Evolutionary conservation across 768 basidiomycete genomes (phyloP), one percentile per base, ranked within the genome.

Genomic region (Leccinum disarticulatum): DNA sequence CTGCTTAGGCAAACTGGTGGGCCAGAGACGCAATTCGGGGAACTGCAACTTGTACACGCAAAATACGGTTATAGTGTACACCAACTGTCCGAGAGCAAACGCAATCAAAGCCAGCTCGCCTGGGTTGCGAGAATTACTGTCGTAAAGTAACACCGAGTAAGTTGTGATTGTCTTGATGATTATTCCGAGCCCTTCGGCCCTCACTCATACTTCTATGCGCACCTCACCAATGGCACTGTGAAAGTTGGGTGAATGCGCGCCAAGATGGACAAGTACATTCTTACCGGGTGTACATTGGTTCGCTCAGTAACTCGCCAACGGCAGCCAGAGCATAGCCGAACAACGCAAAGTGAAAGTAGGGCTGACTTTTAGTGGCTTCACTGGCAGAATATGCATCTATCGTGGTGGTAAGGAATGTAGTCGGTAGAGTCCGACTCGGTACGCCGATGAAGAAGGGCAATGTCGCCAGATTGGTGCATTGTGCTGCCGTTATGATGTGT

Each of bases 181-280:
- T 8, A 97, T 87, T 19, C 88, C 95, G 2, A 83, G 74, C 3
- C 93, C 97, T 76, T 99, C 96, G 3, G 94, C 92, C 48, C 83
- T 82, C 0, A 98, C 89, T 33, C 97, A 82, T 9, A 90, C 75
- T 27, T 80, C 76, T 31, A 93, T 88, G 55, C 82, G 79, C 22
- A 89, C 78, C 61, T 89, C 82, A 52, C 80, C 75, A 79, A 90
- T 87, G 5, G 87, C 88, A 67, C 83, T 91, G 68, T 19, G 55
- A 31, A 64, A 54, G 70, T 80, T 48, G 69, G 59, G 55, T 33
- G 27, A 27, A 25, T 50, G 49, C 17, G 30, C 54, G 41, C 3
- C 30, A 51, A 4, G 52, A 52, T 53, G 49, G 27, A 17, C 28
- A 60, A 62, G 53, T 41, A 53, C 43, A 56, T 58, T n/a, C 84